Conservation (phyloP, 345 rosid species). For the Eutrema japonicum region DNA sequence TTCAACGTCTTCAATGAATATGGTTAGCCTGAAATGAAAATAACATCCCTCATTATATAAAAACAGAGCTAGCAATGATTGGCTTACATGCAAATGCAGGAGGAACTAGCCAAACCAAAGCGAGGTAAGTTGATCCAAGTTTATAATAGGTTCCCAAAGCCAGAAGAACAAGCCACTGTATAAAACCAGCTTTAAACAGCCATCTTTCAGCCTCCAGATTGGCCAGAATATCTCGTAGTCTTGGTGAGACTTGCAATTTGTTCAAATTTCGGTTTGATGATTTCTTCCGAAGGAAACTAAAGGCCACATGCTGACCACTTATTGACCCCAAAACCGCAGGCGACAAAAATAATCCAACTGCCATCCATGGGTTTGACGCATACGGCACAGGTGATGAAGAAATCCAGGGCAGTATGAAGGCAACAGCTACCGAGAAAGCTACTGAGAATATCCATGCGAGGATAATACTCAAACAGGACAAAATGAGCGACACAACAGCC, state of each 20-base stretch:
- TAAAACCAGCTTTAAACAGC: constrained; percentile 84
- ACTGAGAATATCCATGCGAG: constrained; percentile 75
- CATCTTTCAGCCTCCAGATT: constrained; percentile 94
- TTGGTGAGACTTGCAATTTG: constrained; percentile 55
- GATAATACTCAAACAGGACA: constrained; percentile 71
- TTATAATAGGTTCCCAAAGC: constrained; percentile 69
- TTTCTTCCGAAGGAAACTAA: constrained; percentile 56
- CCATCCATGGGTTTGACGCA: constrained; percentile 81
- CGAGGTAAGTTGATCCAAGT: constrained; percentile 80
- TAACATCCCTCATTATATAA: constrained; percentile 5
- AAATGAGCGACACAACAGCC: constrained; percentile 61
- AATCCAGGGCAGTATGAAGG: constrained; percentile 72
- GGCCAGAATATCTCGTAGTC: constrained; percentile 54
- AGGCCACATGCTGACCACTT: constrained; percentile 86
- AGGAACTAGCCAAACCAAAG: constrained; percentile 83
- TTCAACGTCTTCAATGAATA: constrained; percentile 10
- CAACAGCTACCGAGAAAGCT: constrained; percentile 67
- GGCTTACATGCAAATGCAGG: constrained; percentile 98
- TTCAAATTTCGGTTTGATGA: constrained; percentile 55
- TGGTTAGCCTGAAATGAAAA: constrained; percentile 5
- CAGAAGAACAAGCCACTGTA: constrained; percentile 86
- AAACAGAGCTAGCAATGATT: constrained; percentile 19
- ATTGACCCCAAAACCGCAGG: constrained; percentile 91
- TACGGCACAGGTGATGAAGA: constrained; percentile 81
- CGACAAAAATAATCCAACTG: constrained; percentile 79